Percentiles rank a stretch among this genome's conserved stretches.
Conservation (phyloP, 2,329 filamentous ascomycete species). For the Sporothrix phasma region DNA sequence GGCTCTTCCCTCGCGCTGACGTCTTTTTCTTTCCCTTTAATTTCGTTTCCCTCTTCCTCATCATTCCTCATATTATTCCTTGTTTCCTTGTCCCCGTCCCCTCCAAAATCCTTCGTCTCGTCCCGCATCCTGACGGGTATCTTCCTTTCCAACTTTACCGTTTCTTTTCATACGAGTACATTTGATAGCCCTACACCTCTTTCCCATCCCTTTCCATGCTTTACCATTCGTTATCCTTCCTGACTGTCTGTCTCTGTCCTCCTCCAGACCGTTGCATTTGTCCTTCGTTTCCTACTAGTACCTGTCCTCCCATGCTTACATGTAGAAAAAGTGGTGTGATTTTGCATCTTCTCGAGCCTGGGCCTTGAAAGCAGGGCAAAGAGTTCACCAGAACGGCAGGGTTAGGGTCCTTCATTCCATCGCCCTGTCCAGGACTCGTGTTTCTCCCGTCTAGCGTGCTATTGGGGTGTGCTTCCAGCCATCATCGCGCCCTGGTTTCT, state of each 20-base stretch:
- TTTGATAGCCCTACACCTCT: background rate
- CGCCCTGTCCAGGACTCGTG: background rate
- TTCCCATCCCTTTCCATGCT: background rate
- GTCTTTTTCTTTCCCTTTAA: background rate
- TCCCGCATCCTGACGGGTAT: slow-evolving; percentile 3
- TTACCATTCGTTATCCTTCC: background rate
- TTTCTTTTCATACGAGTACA: background rate
- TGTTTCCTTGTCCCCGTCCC: background rate
- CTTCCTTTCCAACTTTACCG: background rate
- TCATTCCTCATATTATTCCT: background rate
- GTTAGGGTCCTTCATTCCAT: background rate
- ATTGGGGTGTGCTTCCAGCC: background rate
- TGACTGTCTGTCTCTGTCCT: too few species aligned
- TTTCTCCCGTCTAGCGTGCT: background rate
- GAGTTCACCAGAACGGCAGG: background rate
- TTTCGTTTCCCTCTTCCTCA: background rate
- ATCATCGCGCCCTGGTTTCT: too few species aligned
- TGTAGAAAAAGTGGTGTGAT: background rate
- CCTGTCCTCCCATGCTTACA: background rate
- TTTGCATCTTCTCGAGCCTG: background rate
- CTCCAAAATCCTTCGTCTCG: background rate
- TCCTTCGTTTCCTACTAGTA: background rate
- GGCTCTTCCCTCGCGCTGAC: background rate
- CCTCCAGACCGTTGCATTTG: background rate
- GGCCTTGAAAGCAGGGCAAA: background rate